A percentile compares a stretch with the other conserved stretches of the same genome.
Evolutionary conservation across 2,329 filamentous ascomycete genomes (phyloP).

Genomic region (Arthrobotrys megalospora): DNA sequence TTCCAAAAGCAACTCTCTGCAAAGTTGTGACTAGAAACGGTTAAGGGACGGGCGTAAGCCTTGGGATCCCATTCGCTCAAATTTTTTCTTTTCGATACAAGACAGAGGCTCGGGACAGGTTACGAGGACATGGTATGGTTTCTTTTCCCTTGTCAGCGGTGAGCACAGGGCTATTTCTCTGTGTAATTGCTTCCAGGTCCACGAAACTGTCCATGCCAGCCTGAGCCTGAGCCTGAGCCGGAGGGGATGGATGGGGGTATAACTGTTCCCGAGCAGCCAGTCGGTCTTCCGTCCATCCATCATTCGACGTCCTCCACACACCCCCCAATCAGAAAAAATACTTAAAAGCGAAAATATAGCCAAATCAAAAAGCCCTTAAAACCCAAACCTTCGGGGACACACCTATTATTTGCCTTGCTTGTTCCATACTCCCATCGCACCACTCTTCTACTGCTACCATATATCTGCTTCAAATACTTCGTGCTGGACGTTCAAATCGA

Average conservation of each 20-base stretch:
- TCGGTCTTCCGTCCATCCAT: conserved; percentile 44
- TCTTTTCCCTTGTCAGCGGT: conserved; percentile 49
- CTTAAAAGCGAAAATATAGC: conserved; percentile 39
- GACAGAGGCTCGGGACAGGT: conserved; percentile 51
- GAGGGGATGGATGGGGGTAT: conserved; percentile 33
- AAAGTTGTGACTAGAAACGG: conserved; percentile 51
- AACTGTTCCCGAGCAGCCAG: conserved; percentile 59
- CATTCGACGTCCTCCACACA: conserved; percentile 40
- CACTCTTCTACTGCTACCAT: conserved; percentile 14
- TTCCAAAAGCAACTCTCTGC: conserved; percentile 46
- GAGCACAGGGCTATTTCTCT: conserved; percentile 52
- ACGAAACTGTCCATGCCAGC: conserved; percentile 43
- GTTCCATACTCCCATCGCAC: conserved; percentile 10
- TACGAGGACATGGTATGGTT: conserved; percentile 49
- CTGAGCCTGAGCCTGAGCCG: conserved; percentile 41
- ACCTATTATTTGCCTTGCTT: conserved; percentile 12
- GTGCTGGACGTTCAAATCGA: conserved; percentile 19
- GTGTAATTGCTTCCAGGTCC: conserved; percentile 44
- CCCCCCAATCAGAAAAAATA: conserved; percentile 30
- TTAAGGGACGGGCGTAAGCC: conserved; percentile 55
- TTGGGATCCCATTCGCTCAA: conserved; percentile 56
- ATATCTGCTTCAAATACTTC: conserved; percentile 5
- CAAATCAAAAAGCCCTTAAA: conserved; percentile 37
- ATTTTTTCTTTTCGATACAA: conserved; percentile 37
- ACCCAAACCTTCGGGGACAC: conserved; percentile 37